Base-by-base conservation (phyloP, 306 rosid genomes). In the Macrotyloma uniflorum region DNA sequence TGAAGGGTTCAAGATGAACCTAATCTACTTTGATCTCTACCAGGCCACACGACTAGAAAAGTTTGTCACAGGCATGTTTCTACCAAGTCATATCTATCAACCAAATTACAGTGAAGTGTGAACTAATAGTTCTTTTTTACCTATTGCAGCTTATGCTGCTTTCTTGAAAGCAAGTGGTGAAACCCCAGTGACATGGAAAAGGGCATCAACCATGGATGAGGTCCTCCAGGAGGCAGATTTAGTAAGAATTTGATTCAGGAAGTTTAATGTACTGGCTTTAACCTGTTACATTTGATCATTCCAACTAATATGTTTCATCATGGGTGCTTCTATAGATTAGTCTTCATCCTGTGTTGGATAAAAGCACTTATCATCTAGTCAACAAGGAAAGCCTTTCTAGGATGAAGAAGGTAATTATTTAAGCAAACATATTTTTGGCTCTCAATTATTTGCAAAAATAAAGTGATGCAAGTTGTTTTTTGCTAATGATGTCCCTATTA, bases 1-100 rank as follows among this genome's bases (percentile, higher is more conserved):
- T 80, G 99, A 96, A 90, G 99, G 99, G 78, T 96, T 96, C 93
- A 93, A 96, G 91, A 96, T 96, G 99, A 96, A 96, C 93, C 86
- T 96, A 40, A 91, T 96, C 67, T 96, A 96, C 91, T 96, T 30
- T 18, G 99, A 96, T 86, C 94, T 96, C 69, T 96, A 96, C 89
- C 99, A 96, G 77, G 18, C 99, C 42, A 91, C 98, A 13, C 82
- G 97, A 53, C 94, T 96, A 23, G 99, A 96, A 73, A 96, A 96
- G 89, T 96, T 96, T 65, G 97, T 96, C 47, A 85, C 98, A 87
- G 99, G 99, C 88, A 93, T 46, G 98, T 58, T 77, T 65, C 73
- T 59, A 67, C 78, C 54, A 78, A 49, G 51, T 28, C 14, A 5
- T 70, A 66, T 83, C 20, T 11, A 57, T 35, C 33, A 32, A 58